These are phyloP conservation scores for Macaranga tanarius DNA, from an alignment of 441 rosid species.

Conservation along the genomic window DNA sequence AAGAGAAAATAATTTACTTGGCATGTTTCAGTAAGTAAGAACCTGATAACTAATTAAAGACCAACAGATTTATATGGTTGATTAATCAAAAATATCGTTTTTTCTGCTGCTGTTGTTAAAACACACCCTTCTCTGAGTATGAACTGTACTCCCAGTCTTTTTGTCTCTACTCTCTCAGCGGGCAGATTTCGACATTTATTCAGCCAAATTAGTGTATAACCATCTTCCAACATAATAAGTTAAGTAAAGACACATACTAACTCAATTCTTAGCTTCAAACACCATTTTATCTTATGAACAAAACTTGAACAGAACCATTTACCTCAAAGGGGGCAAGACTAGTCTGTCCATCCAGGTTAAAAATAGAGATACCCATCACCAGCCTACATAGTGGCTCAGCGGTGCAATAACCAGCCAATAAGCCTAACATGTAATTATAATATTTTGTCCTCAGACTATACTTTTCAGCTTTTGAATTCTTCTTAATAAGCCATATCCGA, in stretches of 20 bases:
- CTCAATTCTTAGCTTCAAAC: background rate
- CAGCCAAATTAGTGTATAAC: background rate
- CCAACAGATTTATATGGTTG: background rate
- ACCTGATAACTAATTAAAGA: background rate
- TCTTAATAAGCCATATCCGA: slow-evolving; percentile 68
- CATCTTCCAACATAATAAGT: background rate
- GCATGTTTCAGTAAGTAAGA: background rate
- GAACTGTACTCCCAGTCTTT: background rate
- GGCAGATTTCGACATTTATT: background rate
- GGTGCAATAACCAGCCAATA: slow-evolving; percentile 63
- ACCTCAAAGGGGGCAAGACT: slow-evolving; percentile 87
- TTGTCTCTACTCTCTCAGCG: background rate
- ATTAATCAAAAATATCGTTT: background rate
- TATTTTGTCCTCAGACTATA: slow-evolving; percentile 58
- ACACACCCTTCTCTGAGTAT: background rate
- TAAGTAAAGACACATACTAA: background rate
- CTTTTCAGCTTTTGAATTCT: slow-evolving; percentile 49
- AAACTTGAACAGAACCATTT: slow-evolving; percentile 8
- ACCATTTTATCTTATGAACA: background rate
- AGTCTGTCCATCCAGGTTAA: slow-evolving; percentile 55
- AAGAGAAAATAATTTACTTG: slow-evolving; percentile 9
- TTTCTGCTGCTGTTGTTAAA: background rate
- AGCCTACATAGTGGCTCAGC: slow-evolving; percentile 76
- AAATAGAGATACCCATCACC: slow-evolving; percentile 56
- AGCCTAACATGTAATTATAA: slow-evolving; percentile 55